Base-by-base conservation (phyloP, 1,284 basidiomycete genomes). In the Xerocomus nothofagi region DNA sequence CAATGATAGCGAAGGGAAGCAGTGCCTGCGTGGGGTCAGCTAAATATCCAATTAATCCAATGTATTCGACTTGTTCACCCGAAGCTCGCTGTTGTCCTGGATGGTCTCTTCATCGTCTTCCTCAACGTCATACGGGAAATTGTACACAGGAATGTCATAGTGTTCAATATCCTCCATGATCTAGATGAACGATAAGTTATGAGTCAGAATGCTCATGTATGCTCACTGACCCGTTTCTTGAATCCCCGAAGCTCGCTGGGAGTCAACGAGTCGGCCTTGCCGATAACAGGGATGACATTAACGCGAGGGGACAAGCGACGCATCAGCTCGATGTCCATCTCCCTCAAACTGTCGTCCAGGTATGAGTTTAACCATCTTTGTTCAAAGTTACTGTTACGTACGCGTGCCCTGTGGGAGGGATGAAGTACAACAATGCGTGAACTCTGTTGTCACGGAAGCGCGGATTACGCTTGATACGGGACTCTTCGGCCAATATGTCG, bases 131-230 rank as follows among this genome's bases (percentile, higher is more conserved):
- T 97, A 99, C 0, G 97, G 97, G 82, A 99, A 99, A 77, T 99
- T 99, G 81, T 99, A 99, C 39, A 99, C 90, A 6, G 97, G 96
- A 61, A 99, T 99, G 58, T 90, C 88, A 68, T 99, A 98, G 77
- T 98, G 83, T 67, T 98, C 96, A 60, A 99, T 98, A 69, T 99
- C 96, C 73, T 99, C 95, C 94, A 98, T 98, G 66, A 99, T 87
- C 91, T 95, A 59, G 21, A 30, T 20, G 37, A 17, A 38, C 0
- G 1, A 23, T 67, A 10, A 63, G 51, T 29, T 1, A 39, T 31
- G 21, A 1, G 6, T 18, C n/a, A 37, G 36, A 43, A 41, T 29
- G 27, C 11, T 24, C 27, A 51, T 43, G 47, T 50, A 18, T n/a
- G 24, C 39, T 34, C 26, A 77, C 84, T 59, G 55, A 94, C 93